Conservation (phyloP, 2,329 filamentous ascomycete genomes). For the Truncatella angustata region DNA sequence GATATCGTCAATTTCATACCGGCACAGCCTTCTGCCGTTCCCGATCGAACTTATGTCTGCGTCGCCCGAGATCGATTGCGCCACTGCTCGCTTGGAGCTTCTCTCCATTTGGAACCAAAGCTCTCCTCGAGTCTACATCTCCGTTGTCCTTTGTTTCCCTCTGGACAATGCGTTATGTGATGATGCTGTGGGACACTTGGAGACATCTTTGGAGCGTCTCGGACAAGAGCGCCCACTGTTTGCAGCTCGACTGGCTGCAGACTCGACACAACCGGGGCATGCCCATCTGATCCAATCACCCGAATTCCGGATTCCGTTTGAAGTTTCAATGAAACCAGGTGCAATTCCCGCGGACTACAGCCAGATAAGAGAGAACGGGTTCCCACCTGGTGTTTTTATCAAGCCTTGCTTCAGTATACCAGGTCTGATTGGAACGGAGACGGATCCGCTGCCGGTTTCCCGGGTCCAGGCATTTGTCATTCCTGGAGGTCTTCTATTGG, state of each 20-base stretch:
- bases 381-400: constrained; percentile 27
- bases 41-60: constrained; percentile 5
- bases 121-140: constrained; percentile 31
- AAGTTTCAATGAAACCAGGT: constrained; percentile 15
- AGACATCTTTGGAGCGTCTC: constrained; percentile 24
- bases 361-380: constrained; percentile 21
- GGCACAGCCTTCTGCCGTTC: too few species aligned
- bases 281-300: constrained; percentile 20
- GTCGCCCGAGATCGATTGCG: constrained; percentile 12
- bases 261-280: constrained; percentile 18
- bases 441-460: constrained; percentile 32
- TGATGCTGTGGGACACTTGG: constrained; percentile 23
- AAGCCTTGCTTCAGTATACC: constrained; percentile 20
- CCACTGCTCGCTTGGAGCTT: constrained; percentile 20
- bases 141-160: constrained; percentile 31
- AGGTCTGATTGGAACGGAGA: constrained; percentile 17
- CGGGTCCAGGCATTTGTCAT: constrained; percentile 37
- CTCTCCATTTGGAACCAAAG: constrained; percentile 32
- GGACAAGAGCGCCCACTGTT: constrained; percentile 27
- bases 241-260: constrained; percentile 24
- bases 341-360: constrained; percentile 20
- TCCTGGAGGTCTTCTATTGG: constrained; percentile 37
- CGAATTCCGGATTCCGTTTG: constrained; percentile 26
- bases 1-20: too few species aligned
- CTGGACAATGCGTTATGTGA: constrained; percentile 21